These are phyloP conservation scores for Lactifluus subvellereus DNA, from an alignment of 768 basidiomycete species.

Conservation along the genomic window DNA sequence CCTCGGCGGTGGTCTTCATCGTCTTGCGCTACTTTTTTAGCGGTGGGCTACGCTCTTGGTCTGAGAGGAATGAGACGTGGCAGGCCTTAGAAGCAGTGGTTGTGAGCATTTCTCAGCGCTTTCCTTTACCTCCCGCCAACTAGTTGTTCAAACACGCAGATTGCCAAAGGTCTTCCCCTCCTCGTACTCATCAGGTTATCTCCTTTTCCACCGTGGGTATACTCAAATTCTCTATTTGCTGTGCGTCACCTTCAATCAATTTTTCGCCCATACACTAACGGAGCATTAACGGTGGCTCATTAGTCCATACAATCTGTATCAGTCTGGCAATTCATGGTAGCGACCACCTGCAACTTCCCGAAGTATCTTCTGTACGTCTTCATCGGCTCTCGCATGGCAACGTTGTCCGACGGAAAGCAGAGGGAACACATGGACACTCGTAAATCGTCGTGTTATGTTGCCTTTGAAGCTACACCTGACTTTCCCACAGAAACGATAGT, in stretches of 20 bases:
- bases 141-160: constrained; percentile 34
- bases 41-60: constrained; percentile 51
- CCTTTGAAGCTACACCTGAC: not conserved
- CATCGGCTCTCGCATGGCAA: constrained; percentile 70
- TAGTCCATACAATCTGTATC: constrained; percentile 71
- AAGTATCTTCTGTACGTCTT: constrained; percentile 70
- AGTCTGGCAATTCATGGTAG: constrained; percentile 68
- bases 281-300: not conserved
- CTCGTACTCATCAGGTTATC: constrained; percentile 78
- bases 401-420: constrained; percentile 69
- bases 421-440: constrained; percentile 71
- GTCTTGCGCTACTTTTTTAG: constrained; percentile 55
- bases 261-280: not conserved
- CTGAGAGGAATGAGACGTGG: constrained; percentile 64
- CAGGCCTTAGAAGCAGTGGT: constrained; percentile 70
- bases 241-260: constrained; percentile 38
- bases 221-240: constrained; percentile 75
- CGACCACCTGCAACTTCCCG: constrained; percentile 66
- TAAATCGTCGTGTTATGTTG: constrained; percentile 33
- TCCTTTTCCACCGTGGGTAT: constrained; percentile 84
- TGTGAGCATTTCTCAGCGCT: constrained; percentile 37
- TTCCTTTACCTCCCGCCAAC: not conserved
- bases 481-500: constrained; percentile 50
- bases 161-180: constrained; percentile 70
- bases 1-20: constrained; percentile 57